phyloP scores from a whole-genome alignment of 139 green algal genomes.

The Limnomonas spitsbergensis region DNA sequence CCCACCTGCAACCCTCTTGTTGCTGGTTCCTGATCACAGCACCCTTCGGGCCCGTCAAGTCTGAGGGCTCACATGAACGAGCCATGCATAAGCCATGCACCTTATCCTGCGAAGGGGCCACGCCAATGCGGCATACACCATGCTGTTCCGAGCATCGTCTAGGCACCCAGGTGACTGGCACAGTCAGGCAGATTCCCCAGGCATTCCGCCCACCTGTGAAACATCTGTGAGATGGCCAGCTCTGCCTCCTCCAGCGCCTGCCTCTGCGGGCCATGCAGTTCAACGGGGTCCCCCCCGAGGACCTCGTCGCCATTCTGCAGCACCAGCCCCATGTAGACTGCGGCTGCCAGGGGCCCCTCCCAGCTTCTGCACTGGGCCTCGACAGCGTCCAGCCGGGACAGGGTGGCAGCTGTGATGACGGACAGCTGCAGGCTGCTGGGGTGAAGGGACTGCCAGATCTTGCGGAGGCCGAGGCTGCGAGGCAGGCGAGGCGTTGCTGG shows the following conservation, averaged over 20 bases:
- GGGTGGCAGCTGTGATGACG: slow-evolving; percentile 36
- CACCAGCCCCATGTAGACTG: slow-evolving; percentile 40
- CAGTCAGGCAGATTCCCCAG: no score
- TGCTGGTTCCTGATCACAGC: no score
- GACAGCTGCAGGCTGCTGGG: slow-evolving; percentile 18
- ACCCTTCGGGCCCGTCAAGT: no score
- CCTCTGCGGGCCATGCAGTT: background rate
- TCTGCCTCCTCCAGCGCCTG: background rate
- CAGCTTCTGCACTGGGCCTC: slow-evolving; percentile 44
- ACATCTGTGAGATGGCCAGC: background rate
- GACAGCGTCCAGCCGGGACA: slow-evolving; percentile 33
- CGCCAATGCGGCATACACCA: no score
- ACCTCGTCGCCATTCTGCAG: slow-evolving; percentile 3
- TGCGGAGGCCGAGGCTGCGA: slow-evolving; percentile 34
- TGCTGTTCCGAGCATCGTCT: no score
- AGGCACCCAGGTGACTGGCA: no score
- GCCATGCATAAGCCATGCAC: no score
- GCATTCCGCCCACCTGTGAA: background rate
- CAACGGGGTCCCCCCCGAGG: background rate
- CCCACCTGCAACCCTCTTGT: no score
- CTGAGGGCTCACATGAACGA: no score
- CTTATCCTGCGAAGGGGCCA: no score
- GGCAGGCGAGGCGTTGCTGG: no score
- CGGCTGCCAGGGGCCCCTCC: slow-evolving; percentile 35
- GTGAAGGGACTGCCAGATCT: slow-evolving; percentile 25